Base-by-base conservation (phyloP, 164 flowering plant genomes). In the Vitis cinerea region DNA sequence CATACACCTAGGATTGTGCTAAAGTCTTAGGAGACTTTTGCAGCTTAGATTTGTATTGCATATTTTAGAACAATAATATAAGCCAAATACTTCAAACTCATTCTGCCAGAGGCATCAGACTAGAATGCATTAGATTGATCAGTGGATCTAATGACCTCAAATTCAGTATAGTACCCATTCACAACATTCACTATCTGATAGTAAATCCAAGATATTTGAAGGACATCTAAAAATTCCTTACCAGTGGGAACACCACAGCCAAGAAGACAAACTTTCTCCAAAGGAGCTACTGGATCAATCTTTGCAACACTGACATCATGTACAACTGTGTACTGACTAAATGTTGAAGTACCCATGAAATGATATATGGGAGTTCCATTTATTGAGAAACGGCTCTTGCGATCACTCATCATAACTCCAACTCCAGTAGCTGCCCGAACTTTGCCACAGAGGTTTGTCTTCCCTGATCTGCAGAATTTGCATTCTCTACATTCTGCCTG, bases 221-320 rank as follows among this genome's bases (percentile, higher is more conserved):
- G 15, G 23, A 62, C 17, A 51, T 2, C 19, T 52, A 49, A 56
- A 5, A 59, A 31, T 59, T 27, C 29, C 78, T 67, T 76, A 89
- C 99, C 99, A 66, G 99, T 93, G 16, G 99, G 86, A 81, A 96
- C 94, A 72, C 99, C 99, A 81, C 99, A 96, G 15, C 98, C 98
- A 70, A 96, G 95, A 69, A 93, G 89, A 81, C 98, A 93, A 0
- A 96, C 97, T 88, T 96, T 96, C 0, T 96, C 97, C 78, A 93
- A 66, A 57, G 98, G 97, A 74, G 99, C 99, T 63, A 73, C 61
- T n/a, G 97, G 98, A 64, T 92, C 94, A 77, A 93, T 89, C 72
- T 93, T 96, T 23, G 98, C 99, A 79, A 93, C 98, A 76, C 98
- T 93, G 15, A 92, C 98, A 80, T 90, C 98, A 77, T 96, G 99